A percentile compares a stretch with the other conserved stretches of the same genome.
phyloP scores from a whole-genome alignment of 805 yeast species.

The Candida boleticola region DNA sequence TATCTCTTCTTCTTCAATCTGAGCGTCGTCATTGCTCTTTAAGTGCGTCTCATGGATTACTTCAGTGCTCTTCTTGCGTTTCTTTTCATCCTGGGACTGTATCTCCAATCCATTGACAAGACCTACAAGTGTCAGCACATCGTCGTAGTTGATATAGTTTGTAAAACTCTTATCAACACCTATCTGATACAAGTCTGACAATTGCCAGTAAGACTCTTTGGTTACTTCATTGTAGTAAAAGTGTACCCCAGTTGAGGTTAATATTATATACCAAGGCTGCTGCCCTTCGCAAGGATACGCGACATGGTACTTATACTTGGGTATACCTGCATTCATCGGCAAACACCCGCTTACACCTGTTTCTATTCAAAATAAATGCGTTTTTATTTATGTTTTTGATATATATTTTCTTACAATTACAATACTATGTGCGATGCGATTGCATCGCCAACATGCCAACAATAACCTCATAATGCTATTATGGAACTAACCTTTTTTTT shows the following conservation, averaged over 20 bases:
- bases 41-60: not conserved
- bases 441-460: too few relatives aligned
- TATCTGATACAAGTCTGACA: conserved; percentile 19
- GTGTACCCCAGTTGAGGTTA: conserved; percentile 25
- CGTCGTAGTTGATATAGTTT: conserved; percentile 24
- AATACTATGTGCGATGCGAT: too few relatives aligned
- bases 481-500: too few relatives aligned
- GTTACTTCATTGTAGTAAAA: conserved; percentile 27
- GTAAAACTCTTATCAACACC: conserved; percentile 5
- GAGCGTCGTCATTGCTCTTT: not conserved
- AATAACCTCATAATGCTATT: too few relatives aligned
- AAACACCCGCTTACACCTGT: not conserved
- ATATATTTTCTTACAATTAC: too few relatives aligned
- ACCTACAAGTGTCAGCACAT: conserved; percentile 27
- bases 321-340: conserved; percentile 9
- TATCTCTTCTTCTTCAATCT: not conserved
- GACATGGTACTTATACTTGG: conserved; percentile 18
- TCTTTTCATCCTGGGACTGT: not conserved
- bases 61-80: conserved; percentile 2
- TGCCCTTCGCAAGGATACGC: conserved; percentile 10
- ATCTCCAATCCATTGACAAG: conserved; percentile 20
- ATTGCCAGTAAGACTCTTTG: conserved; percentile 32
- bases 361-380: too few relatives aligned
- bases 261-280: conserved; percentile 26
- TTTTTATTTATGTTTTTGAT: too few relatives aligned